Evolutionary conservation across 1,284 basidiomycete genomes (phyloP).

Genomic region (Heterobasidion occidentale): DNA sequence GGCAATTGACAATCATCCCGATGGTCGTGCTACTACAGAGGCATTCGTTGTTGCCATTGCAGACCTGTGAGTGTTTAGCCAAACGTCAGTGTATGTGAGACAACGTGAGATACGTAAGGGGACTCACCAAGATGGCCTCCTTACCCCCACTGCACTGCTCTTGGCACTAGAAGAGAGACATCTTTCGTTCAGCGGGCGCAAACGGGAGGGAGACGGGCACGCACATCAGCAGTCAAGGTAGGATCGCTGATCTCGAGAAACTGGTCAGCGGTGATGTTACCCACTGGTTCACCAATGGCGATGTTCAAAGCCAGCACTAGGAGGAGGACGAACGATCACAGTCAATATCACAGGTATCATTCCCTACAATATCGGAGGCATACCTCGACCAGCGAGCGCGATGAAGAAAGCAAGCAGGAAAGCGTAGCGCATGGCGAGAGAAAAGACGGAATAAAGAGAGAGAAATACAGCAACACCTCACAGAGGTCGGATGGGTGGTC

Average conservation of each 20-base stretch:
- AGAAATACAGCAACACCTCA: neutral
- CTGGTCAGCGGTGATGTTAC: slow-evolving; percentile 32
- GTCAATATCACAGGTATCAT: neutral
- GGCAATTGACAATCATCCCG: slow-evolving; percentile 35
- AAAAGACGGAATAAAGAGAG: slow-evolving; percentile 1
- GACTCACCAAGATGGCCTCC: slow-evolving; percentile 30
- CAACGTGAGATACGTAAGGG: neutral
- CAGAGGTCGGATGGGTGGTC: neutral
- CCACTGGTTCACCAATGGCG: slow-evolving; percentile 27
- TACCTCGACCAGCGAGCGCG: slow-evolving; percentile 50
- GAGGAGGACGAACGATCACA: neutral
- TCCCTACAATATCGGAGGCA: slow-evolving; percentile 3
- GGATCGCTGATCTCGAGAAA: slow-evolving; percentile 37
- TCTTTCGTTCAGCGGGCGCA: neutral
- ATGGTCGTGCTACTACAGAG: slow-evolving; percentile 40
- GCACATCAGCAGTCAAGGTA: slow-evolving; percentile 30
- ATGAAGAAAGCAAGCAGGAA: slow-evolving; percentile 23
- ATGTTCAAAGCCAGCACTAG: slow-evolving; percentile 44
- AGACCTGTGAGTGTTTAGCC: slow-evolving; percentile 14
- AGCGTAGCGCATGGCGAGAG: slow-evolving; percentile 17
- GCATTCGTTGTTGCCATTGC: slow-evolving; percentile 33
- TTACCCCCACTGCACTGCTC: slow-evolving; percentile 29
- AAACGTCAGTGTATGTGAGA: neutral
- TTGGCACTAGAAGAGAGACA: slow-evolving; percentile 30
- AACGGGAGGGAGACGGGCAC: slow-evolving; percentile 14